Evolutionary conservation across 2,329 filamentous ascomycete genomes (phyloP).

Genomic region (Penicillium sp.): DNA sequence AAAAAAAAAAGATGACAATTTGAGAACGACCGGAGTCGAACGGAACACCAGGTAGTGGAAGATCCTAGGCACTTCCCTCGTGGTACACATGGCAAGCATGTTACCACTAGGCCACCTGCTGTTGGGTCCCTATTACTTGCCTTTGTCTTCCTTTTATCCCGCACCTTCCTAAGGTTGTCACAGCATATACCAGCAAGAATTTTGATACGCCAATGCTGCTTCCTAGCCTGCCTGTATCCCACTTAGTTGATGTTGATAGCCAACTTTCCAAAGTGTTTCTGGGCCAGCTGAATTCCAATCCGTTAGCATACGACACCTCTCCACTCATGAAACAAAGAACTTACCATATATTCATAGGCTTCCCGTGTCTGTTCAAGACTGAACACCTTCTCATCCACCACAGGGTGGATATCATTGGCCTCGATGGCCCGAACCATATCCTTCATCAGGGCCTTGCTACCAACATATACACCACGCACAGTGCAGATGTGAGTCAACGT

Average conservation of each 20-base stretch:
- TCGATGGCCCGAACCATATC: constrained; percentile 54
- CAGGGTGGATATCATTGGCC: constrained; percentile 50
- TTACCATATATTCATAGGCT: constrained; percentile 48
- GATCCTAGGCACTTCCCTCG: neutral
- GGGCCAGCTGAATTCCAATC: constrained; percentile 31
- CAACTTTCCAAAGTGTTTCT: constrained; percentile 52
- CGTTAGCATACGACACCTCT: constrained; percentile 14
- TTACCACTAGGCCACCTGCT: neutral
- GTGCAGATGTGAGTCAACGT: constrained; percentile 45
- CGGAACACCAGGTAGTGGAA: neutral
- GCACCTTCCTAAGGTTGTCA: neutral
- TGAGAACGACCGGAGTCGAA: neutral
- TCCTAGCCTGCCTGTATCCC: neutral
- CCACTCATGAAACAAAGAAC: constrained; percentile 16
- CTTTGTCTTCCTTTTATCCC: neutral
- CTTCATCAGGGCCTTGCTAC: constrained; percentile 48
- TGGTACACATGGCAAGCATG: neutral
- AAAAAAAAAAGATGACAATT: neutral
- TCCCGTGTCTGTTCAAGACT: constrained; percentile 45
- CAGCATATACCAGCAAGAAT: neutral
- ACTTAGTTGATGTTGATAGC: constrained; percentile 38
- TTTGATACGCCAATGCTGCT: neutral
- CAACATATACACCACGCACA: constrained; percentile 51
- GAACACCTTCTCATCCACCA: constrained; percentile 52
- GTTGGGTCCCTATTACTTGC: neutral